Evolutionary conservation across 2,329 filamentous ascomycete genomes (phyloP), one percentile per base, ranked within the genome.

Genomic region (Stachybotrys echinatus): DNA sequence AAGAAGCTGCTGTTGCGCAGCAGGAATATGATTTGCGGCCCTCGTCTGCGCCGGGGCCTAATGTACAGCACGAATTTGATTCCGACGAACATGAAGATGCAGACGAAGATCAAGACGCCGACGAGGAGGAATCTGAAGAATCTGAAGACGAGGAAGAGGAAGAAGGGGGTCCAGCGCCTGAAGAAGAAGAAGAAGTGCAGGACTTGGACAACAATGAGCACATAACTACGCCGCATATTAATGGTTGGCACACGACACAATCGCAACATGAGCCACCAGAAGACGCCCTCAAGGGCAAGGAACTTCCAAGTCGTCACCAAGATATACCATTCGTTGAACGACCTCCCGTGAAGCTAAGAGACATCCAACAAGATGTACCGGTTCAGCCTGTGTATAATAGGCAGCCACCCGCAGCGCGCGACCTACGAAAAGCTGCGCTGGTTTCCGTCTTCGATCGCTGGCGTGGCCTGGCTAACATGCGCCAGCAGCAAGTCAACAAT

Each of bases 361-460:
- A 34, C 10, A 34, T 14, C 10, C 27, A 3, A 14, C 27, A 8
- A 8, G 10, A 8, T 3, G 27, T 5, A 34, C 27, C 27, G 10
- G 14, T 14, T 10, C 27, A 34, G 14, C 27, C 2, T 34, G 27
- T 34, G 10, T 5, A 34, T 14, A 5, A 34, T 34, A 14, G 27
- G 3, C 27, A 34, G 14, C 10, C 2, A 34, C 27, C 27, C 10
- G 21, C 22, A 10, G 22, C 19, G 22, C 12, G 19, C 20, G 44
- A 7, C 50, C 20, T 34, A 21, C 47, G 51, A 21, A 51, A 47
- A 19, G 39, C 51, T 38, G 39, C 48, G 20, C 42, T 61, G 22
- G 44, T 55, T 4, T 46, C 52, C 12, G 53, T 48, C 6, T 23
- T 61, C 19, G 57, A 59, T 23, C 52, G 51, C 19, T 60, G 60